Conservation (phyloP, 345 rosid species). For the Salix udensis region DNA sequence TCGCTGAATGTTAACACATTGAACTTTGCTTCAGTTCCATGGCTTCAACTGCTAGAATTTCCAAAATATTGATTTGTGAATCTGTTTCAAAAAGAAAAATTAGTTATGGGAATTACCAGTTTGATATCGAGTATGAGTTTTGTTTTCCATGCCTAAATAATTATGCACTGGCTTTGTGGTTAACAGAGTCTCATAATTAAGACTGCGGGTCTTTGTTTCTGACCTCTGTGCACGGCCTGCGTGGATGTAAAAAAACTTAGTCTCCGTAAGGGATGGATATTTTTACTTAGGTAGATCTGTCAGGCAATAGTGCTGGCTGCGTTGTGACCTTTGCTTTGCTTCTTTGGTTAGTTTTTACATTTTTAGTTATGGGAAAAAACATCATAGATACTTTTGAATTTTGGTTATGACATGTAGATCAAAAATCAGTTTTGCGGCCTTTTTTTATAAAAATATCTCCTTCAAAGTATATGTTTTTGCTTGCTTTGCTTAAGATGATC, state of each 20-base stretch:
- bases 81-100: background rate
- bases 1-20: background rate
- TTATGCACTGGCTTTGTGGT: background rate
- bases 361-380: background rate
- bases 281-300: background rate
- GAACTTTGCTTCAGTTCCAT: background rate
- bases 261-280: background rate
- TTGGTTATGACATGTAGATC: background rate
- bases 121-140: background rate
- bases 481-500: background rate
- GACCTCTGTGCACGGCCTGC: background rate
- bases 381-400: background rate
- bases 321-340: background rate
- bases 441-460: background rate
- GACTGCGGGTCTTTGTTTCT: background rate
- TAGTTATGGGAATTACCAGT: background rate
- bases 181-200: background rate
- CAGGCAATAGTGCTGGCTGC: background rate
- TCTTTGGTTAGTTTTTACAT: background rate
- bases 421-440: background rate
- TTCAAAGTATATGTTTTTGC: background rate
- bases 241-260: background rate
- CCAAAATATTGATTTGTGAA: background rate
- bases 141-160: background rate
- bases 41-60: background rate